phyloP scores from a whole-genome alignment of 2,329 filamentous ascomycete genomes.

The Aureobasidium sp. region DNA sequence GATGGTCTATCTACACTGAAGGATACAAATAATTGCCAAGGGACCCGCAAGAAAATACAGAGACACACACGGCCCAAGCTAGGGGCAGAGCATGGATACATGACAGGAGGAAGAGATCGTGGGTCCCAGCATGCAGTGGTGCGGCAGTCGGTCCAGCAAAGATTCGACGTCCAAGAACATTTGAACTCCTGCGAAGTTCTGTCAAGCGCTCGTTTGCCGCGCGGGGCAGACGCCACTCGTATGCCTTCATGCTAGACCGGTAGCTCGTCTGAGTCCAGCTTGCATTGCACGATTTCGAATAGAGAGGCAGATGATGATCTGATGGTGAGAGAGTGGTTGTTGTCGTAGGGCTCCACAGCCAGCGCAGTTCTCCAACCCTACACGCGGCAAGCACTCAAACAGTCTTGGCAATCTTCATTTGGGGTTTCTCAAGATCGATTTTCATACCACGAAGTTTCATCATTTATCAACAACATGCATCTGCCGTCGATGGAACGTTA shows the following conservation, averaged over 20 bases:
- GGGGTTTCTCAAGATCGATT: background rate
- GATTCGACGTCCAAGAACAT: conserved; percentile 5
- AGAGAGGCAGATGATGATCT: background rate
- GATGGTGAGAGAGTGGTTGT: background rate
- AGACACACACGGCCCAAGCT: conserved; percentile 7
- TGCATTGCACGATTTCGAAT: conserved; percentile 5
- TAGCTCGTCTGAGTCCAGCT: background rate
- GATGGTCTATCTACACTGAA: conserved; percentile 8
- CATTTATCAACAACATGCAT: background rate
- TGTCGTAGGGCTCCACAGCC: background rate
- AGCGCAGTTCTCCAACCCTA: background rate
- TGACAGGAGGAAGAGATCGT: background rate
- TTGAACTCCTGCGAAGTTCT: background rate
- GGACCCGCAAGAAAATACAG: background rate
- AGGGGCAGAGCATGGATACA: conserved; percentile 9
- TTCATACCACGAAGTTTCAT: background rate
- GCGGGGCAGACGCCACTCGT: background rate
- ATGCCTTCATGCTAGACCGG: background rate
- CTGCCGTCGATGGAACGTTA: background rate
- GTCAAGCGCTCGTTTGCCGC: conserved; percentile 1
- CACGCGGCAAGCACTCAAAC: conserved; percentile 8
- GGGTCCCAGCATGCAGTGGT: conserved; percentile 13
- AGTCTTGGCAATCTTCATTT: background rate
- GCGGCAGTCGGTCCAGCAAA: conserved; percentile 7
- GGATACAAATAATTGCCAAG: conserved; percentile 7